These are phyloP conservation scores for Tetracladium setigerum DNA, from an alignment of 495 filamentous ascomycete genomes.

Conservation along the genomic window DNA sequence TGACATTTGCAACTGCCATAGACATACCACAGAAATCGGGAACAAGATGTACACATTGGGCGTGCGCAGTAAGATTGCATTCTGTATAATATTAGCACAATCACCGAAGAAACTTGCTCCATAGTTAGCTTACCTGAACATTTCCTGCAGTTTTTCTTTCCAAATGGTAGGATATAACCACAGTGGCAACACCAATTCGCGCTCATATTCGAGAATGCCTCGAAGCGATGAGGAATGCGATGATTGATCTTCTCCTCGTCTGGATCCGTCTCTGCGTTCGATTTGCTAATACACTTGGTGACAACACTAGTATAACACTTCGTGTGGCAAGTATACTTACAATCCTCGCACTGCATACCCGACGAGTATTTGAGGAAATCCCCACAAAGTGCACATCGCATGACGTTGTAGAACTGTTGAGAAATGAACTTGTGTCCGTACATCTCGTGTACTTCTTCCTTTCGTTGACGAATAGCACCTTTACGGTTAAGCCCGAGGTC, in stretches of 20 bases:
- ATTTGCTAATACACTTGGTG: conserved; percentile 99
- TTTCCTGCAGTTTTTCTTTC: conserved; percentile 86
- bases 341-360: conserved; percentile 98
- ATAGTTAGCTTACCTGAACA: conserved; percentile 61
- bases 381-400: conserved; percentile 97
- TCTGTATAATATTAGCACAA: conserved; percentile 42
- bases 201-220: conserved; percentile 88
- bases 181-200: conserved; percentile 99
- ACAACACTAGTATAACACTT: conserved; percentile 97
- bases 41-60: conserved; percentile 87
- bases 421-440: conserved; percentile 97
- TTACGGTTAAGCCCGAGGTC: conserved; percentile 88
- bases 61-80: conserved; percentile 86
- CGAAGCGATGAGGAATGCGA: conserved; percentile 94
- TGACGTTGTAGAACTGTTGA: conserved; percentile 99
- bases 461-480: conserved; percentile 91
- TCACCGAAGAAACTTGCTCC: not conserved
- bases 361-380: conserved; percentile 98
- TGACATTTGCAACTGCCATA: conserved; percentile 94
- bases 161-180: conserved; percentile 94
- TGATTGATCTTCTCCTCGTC: conserved; percentile 99
- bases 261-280: conserved; percentile 94
- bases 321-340: conserved; percentile 98
- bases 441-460: conserved; percentile 96
- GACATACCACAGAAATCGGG: conserved; percentile 99